These are phyloP conservation scores for Phytophthora meadii DNA, from an alignment of 352 stramenopile species.

Conservation along the genomic window DNA sequence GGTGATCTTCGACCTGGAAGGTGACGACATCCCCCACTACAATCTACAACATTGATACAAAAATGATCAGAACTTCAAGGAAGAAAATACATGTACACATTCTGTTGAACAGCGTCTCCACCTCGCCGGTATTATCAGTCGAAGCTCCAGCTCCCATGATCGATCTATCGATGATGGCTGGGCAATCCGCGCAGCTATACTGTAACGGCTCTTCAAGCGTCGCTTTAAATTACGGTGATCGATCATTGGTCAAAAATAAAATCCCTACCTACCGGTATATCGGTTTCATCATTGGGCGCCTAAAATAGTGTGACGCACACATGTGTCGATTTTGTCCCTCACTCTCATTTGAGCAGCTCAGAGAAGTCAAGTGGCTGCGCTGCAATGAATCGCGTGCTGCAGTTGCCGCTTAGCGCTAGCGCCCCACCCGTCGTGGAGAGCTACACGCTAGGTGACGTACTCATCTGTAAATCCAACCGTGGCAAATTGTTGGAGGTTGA, in stretches of 20 bases:
- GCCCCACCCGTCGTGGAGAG: constrained; percentile 64
- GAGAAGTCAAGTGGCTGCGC: constrained; percentile 6
- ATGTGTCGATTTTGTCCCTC: constrained; percentile 26
- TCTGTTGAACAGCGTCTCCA: neutral
- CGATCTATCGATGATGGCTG: neutral
- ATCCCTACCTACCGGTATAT: neutral
- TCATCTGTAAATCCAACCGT: constrained; percentile 87
- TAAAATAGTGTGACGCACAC: constrained; percentile 19
- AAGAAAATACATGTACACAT: too few species aligned
- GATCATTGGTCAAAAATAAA: constrained; percentile 3
- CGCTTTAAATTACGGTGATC: constrained; percentile 5
- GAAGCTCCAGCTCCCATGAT: constrained; percentile 52
- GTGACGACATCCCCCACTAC: constrained; percentile 70
- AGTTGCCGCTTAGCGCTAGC: constrained; percentile 62
- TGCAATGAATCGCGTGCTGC: constrained; percentile 66
- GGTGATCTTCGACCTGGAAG: constrained; percentile 50
- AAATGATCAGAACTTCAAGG: neutral
- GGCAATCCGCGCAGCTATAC: too few species aligned
- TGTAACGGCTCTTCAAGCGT: constrained; percentile 12
- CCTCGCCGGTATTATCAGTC: constrained; percentile 39
- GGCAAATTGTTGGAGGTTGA: constrained; percentile 84
- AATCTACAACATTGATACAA: constrained; percentile 40
- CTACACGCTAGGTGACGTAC: constrained; percentile 86
- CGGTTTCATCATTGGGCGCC: neutral
- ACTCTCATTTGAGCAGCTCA: constrained; percentile 24